phyloP scores from a whole-genome alignment of 164 flowering plant species.

The Buxus sempervirens region DNA sequence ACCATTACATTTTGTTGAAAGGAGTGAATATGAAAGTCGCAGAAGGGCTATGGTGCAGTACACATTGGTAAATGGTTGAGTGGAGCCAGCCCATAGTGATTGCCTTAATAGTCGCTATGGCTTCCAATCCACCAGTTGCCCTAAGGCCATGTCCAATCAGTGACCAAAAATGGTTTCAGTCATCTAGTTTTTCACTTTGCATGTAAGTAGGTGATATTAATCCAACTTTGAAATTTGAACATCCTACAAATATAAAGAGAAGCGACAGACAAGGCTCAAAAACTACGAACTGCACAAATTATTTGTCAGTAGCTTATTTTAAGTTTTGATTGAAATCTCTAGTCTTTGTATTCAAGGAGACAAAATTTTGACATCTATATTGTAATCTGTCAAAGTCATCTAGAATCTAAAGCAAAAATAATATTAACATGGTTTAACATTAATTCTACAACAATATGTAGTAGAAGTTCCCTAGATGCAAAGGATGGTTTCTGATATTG shows the following conservation, averaged over 20 bases:
- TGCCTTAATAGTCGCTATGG: not conserved
- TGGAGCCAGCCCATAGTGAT: not conserved
- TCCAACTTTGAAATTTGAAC: not conserved
- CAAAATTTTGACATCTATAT: too few species aligned
- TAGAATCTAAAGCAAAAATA: too few species aligned
- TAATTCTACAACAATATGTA: too few species aligned
- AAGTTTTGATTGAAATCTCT: too few species aligned
- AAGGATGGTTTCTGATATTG: not conserved
- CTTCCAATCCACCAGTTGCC: constrained; percentile 1
- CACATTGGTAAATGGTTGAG: not conserved
- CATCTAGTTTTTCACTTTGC: not conserved
- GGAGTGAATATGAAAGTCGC: not conserved
- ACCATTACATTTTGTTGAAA: too few species aligned
- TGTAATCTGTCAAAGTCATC: too few species aligned
- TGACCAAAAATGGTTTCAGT: not conserved
- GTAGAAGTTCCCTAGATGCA: not conserved
- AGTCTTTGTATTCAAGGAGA: too few species aligned
- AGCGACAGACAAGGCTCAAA: too few species aligned
- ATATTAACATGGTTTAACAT: too few species aligned
- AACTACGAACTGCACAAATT: too few species aligned
- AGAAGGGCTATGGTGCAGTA: not conserved
- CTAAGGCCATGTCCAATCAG: not conserved
- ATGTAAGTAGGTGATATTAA: not conserved
- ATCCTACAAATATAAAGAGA: not conserved
- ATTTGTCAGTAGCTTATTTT: too few species aligned